Conservation (phyloP, 2,329 filamentous ascomycete genomes). For the Botryotinia globosa region DNA sequence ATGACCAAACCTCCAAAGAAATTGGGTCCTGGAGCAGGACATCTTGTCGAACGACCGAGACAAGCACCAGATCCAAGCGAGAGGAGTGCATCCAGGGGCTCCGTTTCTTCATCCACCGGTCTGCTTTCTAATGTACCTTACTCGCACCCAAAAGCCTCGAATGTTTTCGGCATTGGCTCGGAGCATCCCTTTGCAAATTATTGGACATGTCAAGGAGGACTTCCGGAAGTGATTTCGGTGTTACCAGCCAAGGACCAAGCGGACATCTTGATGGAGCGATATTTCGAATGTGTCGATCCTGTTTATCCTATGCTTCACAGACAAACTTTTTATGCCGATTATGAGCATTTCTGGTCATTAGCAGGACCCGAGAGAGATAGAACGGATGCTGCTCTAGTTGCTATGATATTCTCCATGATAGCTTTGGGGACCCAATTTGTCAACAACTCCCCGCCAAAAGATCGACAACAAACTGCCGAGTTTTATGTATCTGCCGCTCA, state of each 20-base stretch:
- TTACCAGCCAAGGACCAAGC: conserved; percentile 73
- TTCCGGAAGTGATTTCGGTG: conserved; percentile 72
- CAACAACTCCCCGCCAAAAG: conserved; percentile 48
- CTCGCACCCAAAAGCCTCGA: conserved; percentile 66
- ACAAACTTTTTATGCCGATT: conserved; percentile 73
- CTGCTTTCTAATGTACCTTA: conserved; percentile 72
- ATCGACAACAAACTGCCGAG: conserved; percentile 72
- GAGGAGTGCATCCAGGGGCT: conserved; percentile 31
- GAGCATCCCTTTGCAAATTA: conserved; percentile 82
- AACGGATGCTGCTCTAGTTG: conserved; percentile 67
- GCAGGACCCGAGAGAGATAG: conserved; percentile 54
- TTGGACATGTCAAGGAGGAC: conserved; percentile 75
- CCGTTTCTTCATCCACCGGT: conserved; percentile 46
- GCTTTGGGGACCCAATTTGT: conserved; percentile 79
- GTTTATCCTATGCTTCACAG: conserved; percentile 79
- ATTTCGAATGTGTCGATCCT: conserved; percentile 71
- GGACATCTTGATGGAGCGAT: conserved; percentile 63
- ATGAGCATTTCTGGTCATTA: conserved; percentile 73
- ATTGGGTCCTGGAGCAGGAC: conserved; percentile 38
- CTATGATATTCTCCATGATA: conserved; percentile 73
- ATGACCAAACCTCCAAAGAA: conserved; percentile 59
- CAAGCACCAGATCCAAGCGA: conserved; percentile 29
- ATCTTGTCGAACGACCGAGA: conserved; percentile 29
- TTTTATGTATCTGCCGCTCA: conserved; percentile 80
- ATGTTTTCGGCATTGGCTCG: conserved; percentile 76